Conservation (phyloP, 306 rosid species). For the Argentina anserina region DNA sequence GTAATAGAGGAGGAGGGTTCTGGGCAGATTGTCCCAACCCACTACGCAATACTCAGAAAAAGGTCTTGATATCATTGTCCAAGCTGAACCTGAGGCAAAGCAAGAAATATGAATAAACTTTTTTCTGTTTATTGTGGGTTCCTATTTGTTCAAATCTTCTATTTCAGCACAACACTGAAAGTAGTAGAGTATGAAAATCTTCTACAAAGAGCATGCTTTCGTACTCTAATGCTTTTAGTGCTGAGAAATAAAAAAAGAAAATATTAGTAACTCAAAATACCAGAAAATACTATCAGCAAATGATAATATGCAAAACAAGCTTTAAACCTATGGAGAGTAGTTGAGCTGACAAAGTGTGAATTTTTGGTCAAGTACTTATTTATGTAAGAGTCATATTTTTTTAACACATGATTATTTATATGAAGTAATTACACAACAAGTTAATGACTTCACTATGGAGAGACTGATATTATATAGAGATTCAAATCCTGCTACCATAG, state of each 20-base stretch:
- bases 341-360: background rate
- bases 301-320: too few relatives aligned
- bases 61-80: constrained; percentile 87
- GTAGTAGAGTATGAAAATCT: background rate
- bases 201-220: too few relatives aligned
- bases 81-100: constrained; percentile 69
- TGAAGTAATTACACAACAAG: too few relatives aligned
- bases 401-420: too few relatives aligned
- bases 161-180: background rate
- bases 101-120: background rate
- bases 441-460: too few relatives aligned
- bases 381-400: too few relatives aligned
- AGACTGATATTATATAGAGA: too few relatives aligned
- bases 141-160: background rate
- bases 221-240: too few relatives aligned
- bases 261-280: too few relatives aligned
- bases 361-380: background rate
- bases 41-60: constrained; percentile 74
- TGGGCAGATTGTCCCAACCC: constrained; percentile 93
- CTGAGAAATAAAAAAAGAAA: too few relatives aligned
- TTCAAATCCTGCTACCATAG: too few relatives aligned
- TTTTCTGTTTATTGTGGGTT: background rate
- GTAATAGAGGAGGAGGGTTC: constrained; percentile 91
- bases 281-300: too few relatives aligned
- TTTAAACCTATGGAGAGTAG: background rate